Evolutionary conservation across 768 basidiomycete species (phyloP), one percentile per base, ranked within the genome.

Genomic region (Tylopilus intermedius): DNA sequence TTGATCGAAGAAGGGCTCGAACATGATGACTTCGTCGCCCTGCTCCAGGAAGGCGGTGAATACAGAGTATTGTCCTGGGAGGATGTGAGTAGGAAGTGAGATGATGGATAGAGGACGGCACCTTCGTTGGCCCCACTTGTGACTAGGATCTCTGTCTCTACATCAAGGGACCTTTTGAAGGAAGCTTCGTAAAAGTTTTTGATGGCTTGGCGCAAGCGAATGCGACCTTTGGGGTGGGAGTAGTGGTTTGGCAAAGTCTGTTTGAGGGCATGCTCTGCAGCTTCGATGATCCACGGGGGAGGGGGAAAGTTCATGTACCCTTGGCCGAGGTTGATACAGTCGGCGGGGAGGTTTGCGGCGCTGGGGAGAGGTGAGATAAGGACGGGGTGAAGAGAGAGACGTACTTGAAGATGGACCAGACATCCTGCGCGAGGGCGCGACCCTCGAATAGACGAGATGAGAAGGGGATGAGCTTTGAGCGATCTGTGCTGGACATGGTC

Each of bases 41-140:
- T 81, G 78, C 56, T 97, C 86, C 37, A 96, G 71, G 73, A 95
- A 97, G 0, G 96, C 96, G 10, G 84, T 81, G 61, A 95, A 90
- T 47, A 94, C 90, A 47, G 94, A 83, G 69, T 95, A 98, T 77
- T 93, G 89, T 24, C 95, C 94, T 67, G 26, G 18, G 27, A 54
- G 46, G 3, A 13, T 6, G 41, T 59, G 48, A 61, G 49, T 46
- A 44, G 18, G 27, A 29, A 26, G 15, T 22, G 15, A 14, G 13
- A 13, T n/a, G n/a, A 8, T 4, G 32, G 1, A 5, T 27, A 4
- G 21, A 29, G 24, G 30, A 41, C 55, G 68, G 53, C 58, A 88
- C 94, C 95, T 81, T 95, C 91, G 68, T 98, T 98, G 8, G 95
- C 95, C 32, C 96, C 96, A 60, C 94, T 95, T 2, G 94, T 94